Conservation (phyloP, 2,329 filamentous ascomycete species). For the Akanthomyces muscarius region DNA sequence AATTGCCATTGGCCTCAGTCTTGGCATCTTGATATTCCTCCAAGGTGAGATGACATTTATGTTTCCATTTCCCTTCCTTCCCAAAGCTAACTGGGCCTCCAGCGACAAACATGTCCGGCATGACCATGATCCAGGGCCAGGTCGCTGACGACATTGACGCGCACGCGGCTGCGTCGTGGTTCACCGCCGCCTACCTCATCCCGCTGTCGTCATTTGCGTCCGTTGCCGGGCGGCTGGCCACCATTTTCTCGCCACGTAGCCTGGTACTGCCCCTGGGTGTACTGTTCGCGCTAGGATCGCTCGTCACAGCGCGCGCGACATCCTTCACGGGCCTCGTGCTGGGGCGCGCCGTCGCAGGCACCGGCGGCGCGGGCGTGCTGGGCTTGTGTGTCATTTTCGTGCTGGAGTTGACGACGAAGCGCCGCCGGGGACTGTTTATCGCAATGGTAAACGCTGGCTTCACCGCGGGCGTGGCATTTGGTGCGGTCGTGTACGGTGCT, state of each 20-base stretch:
- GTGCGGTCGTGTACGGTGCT: conserved; percentile 66
- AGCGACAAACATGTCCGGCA: conserved; percentile 71
- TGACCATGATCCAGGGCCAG: conserved; percentile 74
- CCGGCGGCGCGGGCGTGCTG: conserved; percentile 68
- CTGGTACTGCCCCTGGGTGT: conserved; percentile 61
- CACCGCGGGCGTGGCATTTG: conserved; percentile 66
- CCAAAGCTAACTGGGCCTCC: not conserved
- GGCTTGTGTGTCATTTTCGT: conserved; percentile 71
- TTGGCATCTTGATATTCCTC: conserved; percentile 47
- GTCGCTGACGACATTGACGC: conserved; percentile 73
- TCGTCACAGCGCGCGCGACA: conserved; percentile 59
- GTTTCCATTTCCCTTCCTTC: not conserved
- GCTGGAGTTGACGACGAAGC: conserved; percentile 66
- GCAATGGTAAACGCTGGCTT: conserved; percentile 70
- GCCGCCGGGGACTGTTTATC: conserved; percentile 66
- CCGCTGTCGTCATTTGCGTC: conserved; percentile 61
- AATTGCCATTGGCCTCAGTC: conserved; percentile 9
- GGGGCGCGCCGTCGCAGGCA: conserved; percentile 64
- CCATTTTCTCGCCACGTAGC: conserved; percentile 65
- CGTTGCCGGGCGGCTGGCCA: conserved; percentile 65
- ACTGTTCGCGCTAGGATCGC: conserved; percentile 55
- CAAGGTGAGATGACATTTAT: conserved; percentile 42
- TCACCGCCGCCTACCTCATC: conserved; percentile 71
- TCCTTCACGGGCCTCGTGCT: conserved; percentile 61
- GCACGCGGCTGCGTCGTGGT: conserved; percentile 72